These are phyloP conservation scores for Vanrija sp. DNA, from an alignment of 1,284 basidiomycete genomes.

Conservation along the genomic window DNA sequence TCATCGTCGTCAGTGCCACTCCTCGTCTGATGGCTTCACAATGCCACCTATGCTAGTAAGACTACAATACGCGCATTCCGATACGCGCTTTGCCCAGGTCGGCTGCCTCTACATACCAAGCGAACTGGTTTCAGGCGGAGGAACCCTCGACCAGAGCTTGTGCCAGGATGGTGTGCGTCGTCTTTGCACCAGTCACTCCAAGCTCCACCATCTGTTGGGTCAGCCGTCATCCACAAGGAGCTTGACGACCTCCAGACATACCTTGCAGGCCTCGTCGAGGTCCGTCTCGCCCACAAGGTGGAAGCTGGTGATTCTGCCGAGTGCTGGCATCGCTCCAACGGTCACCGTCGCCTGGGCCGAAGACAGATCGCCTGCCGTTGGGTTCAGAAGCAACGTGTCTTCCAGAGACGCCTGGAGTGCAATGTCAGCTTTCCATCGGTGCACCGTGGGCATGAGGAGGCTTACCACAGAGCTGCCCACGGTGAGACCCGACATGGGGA, in stretches of 20 bases:
- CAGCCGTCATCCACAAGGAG: not conserved
- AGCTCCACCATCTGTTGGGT: slow-evolving; percentile 35
- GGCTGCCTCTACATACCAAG: no score
- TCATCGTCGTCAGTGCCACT: no score
- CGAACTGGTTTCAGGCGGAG: no score
- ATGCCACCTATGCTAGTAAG: no score
- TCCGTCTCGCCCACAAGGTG: slow-evolving; percentile 65
- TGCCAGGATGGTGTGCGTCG: slow-evolving; percentile 31
- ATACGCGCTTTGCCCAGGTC: no score
- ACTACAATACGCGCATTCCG: no score
- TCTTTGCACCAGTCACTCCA: slow-evolving; percentile 21
- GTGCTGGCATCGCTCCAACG: slow-evolving; percentile 79
- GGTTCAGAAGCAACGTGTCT: slow-evolving; percentile 67
- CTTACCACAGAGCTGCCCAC: slow-evolving; percentile 35
- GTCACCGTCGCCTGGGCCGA: slow-evolving; percentile 61
- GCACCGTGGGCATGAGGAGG: not conserved
- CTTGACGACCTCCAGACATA: slow-evolving; percentile 16
- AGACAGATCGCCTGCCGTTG: slow-evolving; percentile 55
- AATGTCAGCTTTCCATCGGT: slow-evolving; percentile 5
- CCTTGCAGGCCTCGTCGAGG: slow-evolving; percentile 30
- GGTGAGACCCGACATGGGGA: slow-evolving; percentile 42
- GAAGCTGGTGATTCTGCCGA: slow-evolving; percentile 77
- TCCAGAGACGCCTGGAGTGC: slow-evolving; percentile 33
- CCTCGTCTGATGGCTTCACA: no score
- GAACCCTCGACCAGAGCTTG: slow-evolving; percentile 28